A percentile compares a stretch with the other conserved stretches of the same genome.
phyloP scores from a whole-genome alignment of 352 stramenopile genomes.

The Hyaloperonospora brassicae region DNA sequence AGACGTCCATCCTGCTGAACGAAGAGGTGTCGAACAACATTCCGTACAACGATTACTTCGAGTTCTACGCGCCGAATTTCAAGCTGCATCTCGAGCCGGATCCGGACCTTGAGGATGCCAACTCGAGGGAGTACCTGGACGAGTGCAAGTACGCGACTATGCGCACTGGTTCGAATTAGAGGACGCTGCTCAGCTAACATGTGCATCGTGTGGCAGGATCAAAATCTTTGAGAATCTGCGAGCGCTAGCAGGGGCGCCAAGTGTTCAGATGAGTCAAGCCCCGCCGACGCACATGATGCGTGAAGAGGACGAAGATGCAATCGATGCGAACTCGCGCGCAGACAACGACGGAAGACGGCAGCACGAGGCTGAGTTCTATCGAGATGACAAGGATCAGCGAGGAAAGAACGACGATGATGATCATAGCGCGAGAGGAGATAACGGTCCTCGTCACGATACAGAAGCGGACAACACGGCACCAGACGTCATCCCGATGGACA shows the following conservation, averaged over 20 bases:
- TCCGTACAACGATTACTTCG: slow-evolving; percentile 82
- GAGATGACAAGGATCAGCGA: slow-evolving; percentile 65
- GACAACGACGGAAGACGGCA: slow-evolving; percentile 68
- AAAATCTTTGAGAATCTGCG: slow-evolving; percentile 84
- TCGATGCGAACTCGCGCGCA: slow-evolving; percentile 53
- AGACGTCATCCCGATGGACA: slow-evolving; percentile 67
- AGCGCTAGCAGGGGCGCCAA: slow-evolving; percentile 63
- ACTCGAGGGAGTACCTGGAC: slow-evolving; percentile 80
- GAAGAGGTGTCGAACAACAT: slow-evolving; percentile 77
- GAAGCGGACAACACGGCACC: slow-evolving; percentile 45
- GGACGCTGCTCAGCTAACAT: slow-evolving; percentile 1
- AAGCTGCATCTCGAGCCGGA: slow-evolving; percentile 81
- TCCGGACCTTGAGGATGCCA: slow-evolving; percentile 67
- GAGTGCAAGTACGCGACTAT: slow-evolving; percentile 64
- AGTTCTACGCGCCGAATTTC: slow-evolving; percentile 78
- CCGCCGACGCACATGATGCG: slow-evolving; percentile 63
- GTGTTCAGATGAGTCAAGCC: slow-evolving; percentile 72
- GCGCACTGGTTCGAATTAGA: neutral
- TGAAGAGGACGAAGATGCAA: slow-evolving; percentile 74
- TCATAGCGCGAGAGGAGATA: slow-evolving; percentile 19
- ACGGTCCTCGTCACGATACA: slow-evolving; percentile 19
- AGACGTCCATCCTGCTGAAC: slow-evolving; percentile 92
- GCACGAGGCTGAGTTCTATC: slow-evolving; percentile 80
- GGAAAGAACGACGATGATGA: slow-evolving; percentile 42
- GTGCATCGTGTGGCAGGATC: slow-evolving; percentile 26